Base-by-base conservation (phyloP, 352 stramenopile genomes). In the Globisporangium emineosum region DNA sequence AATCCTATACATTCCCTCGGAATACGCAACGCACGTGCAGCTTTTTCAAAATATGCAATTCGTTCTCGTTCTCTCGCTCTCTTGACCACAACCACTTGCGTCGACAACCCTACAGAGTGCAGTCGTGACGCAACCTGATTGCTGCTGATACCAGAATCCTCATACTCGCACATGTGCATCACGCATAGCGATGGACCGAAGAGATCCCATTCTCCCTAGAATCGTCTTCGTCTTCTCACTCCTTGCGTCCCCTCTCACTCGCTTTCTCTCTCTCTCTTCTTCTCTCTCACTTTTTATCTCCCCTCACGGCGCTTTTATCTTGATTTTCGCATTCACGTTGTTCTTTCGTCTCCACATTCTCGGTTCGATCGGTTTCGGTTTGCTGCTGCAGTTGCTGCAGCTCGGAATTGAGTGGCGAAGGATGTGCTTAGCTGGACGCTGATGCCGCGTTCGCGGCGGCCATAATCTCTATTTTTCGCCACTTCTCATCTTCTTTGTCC, bases 401-500 rank as follows among this genome's bases (percentile, higher is more conserved):
- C 52, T 70, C 69, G 65, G 43, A 59, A 17, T 64, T 10, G 19
- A 42, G 25, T 21, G 19, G 52, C 27, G n/a, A 32, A 32, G 21
- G 3, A 12, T 54, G 43, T 35, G 32, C 21, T 60, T 69, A 68
- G 63, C 57, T 68, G 27, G 56, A 80, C 73, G 75, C 73, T 71
- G 68, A 70, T 30, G 69, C 57, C 70, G 79, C 67, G 60, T 96
- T 96, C 51, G 76, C 70, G 55, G 78, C 79, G 65, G 90, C 93
- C 78, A 97, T 77, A 63, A 86, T 77, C 81, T 98, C 91, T 92
- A 98, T 97, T 71, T 91, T 91, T 69, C 89, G 83, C 94, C 94
- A 98, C 68, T 96, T 94, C 52, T 96, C 87, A 40, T 87, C 70
- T 59, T 97, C 83, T 58, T 89, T 90, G 47, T 88, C 81, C 62